Evolutionary conservation across 305 asterid genomes (phyloP).

Genomic region (Fraxinus dipetala): DNA sequence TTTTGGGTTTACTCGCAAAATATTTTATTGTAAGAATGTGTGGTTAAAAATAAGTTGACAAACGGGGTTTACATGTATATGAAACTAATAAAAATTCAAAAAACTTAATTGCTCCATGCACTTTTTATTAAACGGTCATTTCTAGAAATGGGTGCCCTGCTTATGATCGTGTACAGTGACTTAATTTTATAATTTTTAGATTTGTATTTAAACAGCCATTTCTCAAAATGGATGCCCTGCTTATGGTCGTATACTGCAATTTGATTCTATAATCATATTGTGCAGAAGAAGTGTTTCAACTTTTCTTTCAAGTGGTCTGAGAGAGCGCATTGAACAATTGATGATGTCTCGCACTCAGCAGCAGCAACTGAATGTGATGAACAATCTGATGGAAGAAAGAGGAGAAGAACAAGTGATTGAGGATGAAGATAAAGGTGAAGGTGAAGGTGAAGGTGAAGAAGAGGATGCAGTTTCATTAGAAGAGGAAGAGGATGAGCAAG

Average conservation of each 20-base stretch:
- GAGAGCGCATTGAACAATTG: slow-evolving; percentile 58
- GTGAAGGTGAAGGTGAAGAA: no score
- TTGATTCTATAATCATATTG: slow-evolving; percentile 13
- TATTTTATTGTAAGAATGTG: neutral
- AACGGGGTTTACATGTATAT: neutral
- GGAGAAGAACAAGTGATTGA: slow-evolving; percentile 5
- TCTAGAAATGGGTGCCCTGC: neutral
- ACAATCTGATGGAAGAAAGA: slow-evolving; percentile 25
- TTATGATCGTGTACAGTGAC: neutral
- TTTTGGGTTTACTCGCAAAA: neutral
- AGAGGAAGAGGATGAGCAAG: slow-evolving; percentile 23
- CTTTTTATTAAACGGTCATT: neutral
- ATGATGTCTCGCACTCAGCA: slow-evolving; percentile 60
- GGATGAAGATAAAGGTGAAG: slow-evolving; percentile 18
- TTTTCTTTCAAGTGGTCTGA: slow-evolving; percentile 69
- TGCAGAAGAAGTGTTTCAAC: slow-evolving; percentile 74
- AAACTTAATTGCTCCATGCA: neutral
- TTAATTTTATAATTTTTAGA: neutral
- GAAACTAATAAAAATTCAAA: neutral
- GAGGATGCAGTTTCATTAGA: slow-evolving; percentile 5
- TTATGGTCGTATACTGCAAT: neutral
- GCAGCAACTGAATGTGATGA: slow-evolving; percentile 22
- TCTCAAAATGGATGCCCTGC: neutral
- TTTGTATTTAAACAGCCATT: neutral
- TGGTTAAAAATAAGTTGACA: neutral